Evolutionary conservation across 2,329 filamentous ascomycete species (phyloP), one percentile per base, ranked within the genome.

Genomic region (Pyricularia pennisetigena): DNA sequence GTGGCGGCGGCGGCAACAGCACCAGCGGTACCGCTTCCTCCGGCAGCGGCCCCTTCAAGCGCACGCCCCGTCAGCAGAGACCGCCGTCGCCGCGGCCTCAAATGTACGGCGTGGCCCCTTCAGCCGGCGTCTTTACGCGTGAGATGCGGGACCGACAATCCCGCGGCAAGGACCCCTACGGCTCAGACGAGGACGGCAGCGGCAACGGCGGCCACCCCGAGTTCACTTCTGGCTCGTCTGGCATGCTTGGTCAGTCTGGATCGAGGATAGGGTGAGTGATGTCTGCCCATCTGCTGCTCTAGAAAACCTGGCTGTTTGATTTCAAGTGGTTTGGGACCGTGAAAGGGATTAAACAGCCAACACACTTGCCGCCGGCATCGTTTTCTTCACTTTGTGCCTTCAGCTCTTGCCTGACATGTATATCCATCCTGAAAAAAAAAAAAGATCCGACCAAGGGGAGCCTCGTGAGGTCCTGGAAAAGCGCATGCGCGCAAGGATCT

Each of bases 101-200:
- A 6, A 20, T 24, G 29, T 65, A 28, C 7, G 32, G 64, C 64
- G 23, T 10, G 32, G 64, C 32, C 41, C 5, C 32, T 20, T 24
- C 64, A n/a, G 5, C 41, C 41, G 35, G 41, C 35, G 23, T 7
- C 49, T 83, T 85, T 75, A 85, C 83, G 0, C 71, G 78, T 24
- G 75, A 79, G 69, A 85, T 85, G 83, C 83, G 84, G 72, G 85
- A 88, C 74, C 81, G 80, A 6, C 86, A 88, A 74, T 84, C 86
- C 4, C 80, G 86, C 59, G 85, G 86, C 67, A 86, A 86, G 72
- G 81, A 88, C 70, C 83, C 84, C 0, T 85, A 85, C 72, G 70
- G 75, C 62, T 72, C 75, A 28, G 77, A 78, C 26, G 59, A 62
- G 23, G 59, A 62, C 10, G 59, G 16, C 59, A 16, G 23, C 4